A percentile compares a stretch with the other conserved stretches of the same genome.
phyloP scores from a whole-genome alignment of 1,284 basidiomycete genomes.

The Mycosarcoma maydis region DNA sequence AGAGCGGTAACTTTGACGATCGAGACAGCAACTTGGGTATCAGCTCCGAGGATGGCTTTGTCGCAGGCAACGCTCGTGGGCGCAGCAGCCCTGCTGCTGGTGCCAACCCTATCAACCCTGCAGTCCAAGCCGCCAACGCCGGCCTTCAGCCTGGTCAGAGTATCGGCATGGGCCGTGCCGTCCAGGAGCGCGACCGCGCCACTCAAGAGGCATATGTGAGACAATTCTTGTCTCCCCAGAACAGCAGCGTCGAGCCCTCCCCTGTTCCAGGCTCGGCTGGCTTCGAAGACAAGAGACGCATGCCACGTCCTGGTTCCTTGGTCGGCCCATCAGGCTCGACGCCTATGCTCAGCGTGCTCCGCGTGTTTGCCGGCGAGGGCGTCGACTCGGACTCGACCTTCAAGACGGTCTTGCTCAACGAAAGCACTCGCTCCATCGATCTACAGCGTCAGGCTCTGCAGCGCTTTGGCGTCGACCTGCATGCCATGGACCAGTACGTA shows the following conservation, averaged over 20 bases:
- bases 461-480: constrained; percentile 76
- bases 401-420: constrained; percentile 93
- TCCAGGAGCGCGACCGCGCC: constrained; percentile 57
- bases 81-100: constrained; percentile 19
- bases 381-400: constrained; percentile 90
- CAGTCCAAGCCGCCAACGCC: constrained; percentile 36
- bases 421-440: constrained; percentile 82
- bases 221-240: constrained; percentile 51
- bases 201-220: constrained; percentile 58
- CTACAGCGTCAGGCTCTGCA: constrained; percentile 91
- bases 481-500: constrained; percentile 76
- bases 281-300: constrained; percentile 18
- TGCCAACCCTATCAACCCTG: constrained; percentile 12
- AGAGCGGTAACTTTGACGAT: constrained; percentile 52
- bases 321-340: constrained; percentile 70
- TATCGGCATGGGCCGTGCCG: constrained; percentile 48
- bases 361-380: constrained; percentile 87
- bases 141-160: constrained; percentile 44
- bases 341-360: constrained; percentile 89
- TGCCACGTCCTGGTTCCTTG: constrained; percentile 59
- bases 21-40: constrained; percentile 47
- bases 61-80: constrained; percentile 5
- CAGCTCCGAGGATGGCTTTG: constrained; percentile 47
- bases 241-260: constrained; percentile 24
- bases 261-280: constrained; percentile 6